Conservation (phyloP, 495 filamentous ascomycete genomes). For the Chaetomium fimeti region DNA sequence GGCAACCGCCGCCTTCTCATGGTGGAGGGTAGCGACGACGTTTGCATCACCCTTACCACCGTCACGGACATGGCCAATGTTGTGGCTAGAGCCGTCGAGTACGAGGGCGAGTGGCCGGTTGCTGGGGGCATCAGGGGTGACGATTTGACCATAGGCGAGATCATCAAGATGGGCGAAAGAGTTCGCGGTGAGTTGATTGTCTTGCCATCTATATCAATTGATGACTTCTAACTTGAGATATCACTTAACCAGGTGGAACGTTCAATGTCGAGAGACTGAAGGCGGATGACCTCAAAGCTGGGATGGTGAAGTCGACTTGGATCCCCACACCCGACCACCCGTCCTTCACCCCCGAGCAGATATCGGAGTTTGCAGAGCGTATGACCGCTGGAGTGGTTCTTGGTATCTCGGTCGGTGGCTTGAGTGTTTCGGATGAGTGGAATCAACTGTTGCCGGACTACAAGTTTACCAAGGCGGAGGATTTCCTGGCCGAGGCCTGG, state of each 20-base stretch:
- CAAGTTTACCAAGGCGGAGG: slow-evolving; percentile 47
- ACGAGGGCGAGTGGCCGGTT: slow-evolving; percentile 56
- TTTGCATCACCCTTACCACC: slow-evolving; percentile 47
- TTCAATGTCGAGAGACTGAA: slow-evolving; percentile 48
- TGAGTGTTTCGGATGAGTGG: slow-evolving; percentile 50
- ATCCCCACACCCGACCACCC: slow-evolving; percentile 42
- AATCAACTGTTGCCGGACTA: slow-evolving; percentile 56
- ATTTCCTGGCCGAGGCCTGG: slow-evolving; percentile 52
- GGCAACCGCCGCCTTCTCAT: slow-evolving; percentile 48
- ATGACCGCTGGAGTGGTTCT: slow-evolving; percentile 45
- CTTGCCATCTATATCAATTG: neutral
- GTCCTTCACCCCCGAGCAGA: slow-evolving; percentile 44
- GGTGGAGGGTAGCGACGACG: slow-evolving; percentile 48
- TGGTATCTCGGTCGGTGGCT: slow-evolving; percentile 40
- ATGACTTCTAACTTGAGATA: neutral
- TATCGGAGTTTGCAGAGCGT: slow-evolving; percentile 33
- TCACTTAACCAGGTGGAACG: slow-evolving; percentile 44
- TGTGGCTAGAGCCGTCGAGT: slow-evolving; percentile 54
- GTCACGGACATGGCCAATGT: slow-evolving; percentile 49
- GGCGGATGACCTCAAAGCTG: slow-evolving; percentile 46
- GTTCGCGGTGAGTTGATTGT: slow-evolving; percentile 46
- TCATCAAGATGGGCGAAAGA: slow-evolving; percentile 50
- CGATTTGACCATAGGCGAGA: slow-evolving; percentile 40
- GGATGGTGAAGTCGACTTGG: slow-evolving; percentile 49
- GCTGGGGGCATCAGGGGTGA: slow-evolving; percentile 55